Conservation (phyloP, 768 basidiomycete species). For the Mycena filopes region DNA sequence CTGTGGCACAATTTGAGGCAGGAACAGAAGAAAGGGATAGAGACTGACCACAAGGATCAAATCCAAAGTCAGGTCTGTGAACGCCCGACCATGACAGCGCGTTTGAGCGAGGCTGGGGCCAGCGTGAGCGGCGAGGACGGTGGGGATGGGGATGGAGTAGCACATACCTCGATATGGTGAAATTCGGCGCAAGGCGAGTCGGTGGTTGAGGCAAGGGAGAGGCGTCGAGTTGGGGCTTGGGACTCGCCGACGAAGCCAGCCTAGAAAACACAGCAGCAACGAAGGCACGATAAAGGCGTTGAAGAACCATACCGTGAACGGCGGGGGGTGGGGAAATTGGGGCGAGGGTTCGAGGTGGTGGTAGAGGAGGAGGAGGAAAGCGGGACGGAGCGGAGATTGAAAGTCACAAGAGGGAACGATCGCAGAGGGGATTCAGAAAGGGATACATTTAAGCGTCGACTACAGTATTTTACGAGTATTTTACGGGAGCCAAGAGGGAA, state of each 20-base stretch:
- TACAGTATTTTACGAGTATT: neutral
- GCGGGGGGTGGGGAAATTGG: too few species aligned
- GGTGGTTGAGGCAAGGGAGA: neutral
- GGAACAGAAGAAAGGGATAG: neutral
- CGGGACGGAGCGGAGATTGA: neutral
- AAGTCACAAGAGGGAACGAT: neutral
- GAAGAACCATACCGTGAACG: too few species aligned
- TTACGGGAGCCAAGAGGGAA: neutral
- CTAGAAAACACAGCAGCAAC: too few species aligned
- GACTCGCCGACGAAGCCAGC: too few species aligned
- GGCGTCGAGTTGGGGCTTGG: neutral
- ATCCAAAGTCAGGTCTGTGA: neutral
- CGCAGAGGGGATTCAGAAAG: neutral
- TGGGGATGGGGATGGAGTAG: neutral
- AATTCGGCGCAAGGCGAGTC: neutral
- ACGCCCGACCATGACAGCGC: neutral
- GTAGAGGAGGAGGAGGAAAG: too few species aligned
- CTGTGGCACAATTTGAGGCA: neutral
- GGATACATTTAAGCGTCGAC: neutral
- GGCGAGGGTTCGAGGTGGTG: too few species aligned
- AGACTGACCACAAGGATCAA: neutral
- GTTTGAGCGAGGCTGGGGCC: neutral
- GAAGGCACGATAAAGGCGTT: too few species aligned
- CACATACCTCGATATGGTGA: neutral
- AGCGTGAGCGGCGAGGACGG: neutral